phyloP scores from a whole-genome alignment of 1,284 basidiomycete species.

The Mycena sp. region DNA sequence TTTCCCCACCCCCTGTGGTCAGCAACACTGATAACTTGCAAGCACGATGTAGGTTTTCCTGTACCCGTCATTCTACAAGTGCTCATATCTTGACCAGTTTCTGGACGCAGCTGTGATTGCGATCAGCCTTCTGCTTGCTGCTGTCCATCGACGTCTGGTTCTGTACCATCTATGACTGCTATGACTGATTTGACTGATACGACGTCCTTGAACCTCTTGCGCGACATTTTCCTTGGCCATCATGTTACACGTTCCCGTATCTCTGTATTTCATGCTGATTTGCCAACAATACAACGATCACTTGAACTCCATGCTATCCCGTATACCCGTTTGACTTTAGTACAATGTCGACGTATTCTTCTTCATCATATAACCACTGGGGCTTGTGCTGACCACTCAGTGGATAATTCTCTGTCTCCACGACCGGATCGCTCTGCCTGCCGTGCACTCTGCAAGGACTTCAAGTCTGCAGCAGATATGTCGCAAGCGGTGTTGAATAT shows the following conservation, averaged over 20 bases:
- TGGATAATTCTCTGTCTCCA: background rate
- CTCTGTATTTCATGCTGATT: slow-evolving; percentile 12
- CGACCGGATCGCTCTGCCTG: slow-evolving; percentile 6
- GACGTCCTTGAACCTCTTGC: slow-evolving; percentile 4
- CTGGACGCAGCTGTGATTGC: background rate
- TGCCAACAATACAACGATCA: background rate
- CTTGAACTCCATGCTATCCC: slow-evolving; percentile 13
- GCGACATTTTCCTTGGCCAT: no score
- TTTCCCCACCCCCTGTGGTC: no score
- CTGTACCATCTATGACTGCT: background rate
- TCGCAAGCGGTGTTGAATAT: no score
- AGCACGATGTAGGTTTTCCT: no score
- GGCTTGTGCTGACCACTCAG: background rate
- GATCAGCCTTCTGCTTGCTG: background rate
- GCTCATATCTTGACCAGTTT: background rate
- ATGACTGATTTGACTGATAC: background rate
- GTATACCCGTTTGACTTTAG: background rate
- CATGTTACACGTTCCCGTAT: no score
- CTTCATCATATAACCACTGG: background rate
- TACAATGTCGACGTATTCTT: no score
- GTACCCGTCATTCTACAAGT: no score
- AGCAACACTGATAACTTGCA: no score
- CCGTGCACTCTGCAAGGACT: background rate
- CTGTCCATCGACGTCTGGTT: background rate
- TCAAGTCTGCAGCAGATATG: no score